Base-by-base conservation (phyloP, 495 filamentous ascomycete genomes). In the Aspergillus conjunctus region DNA sequence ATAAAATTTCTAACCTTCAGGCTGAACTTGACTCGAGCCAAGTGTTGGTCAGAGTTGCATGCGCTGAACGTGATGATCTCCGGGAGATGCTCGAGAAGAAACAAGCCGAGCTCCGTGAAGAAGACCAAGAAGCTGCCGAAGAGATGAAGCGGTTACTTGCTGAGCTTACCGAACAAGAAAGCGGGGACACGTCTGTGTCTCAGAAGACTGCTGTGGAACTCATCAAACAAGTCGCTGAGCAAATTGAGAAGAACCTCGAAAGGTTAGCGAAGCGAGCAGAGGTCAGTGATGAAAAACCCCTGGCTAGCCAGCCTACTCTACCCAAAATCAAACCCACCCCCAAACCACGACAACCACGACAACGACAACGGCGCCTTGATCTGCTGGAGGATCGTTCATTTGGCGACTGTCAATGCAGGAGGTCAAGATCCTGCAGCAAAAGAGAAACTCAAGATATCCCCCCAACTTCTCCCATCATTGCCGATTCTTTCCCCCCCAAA, bases 171-270 rank as follows among this genome's bases (percentile, higher is more conserved):
- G 73, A 65, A 7, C 65, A 71, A 18, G 62, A 69, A 17, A 76
- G 70, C 39, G 70, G 65, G 15, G 76, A 73, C 49, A 66, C 61
- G 32, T 65, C 70, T 18, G 59, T 66, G 34, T 58, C 71, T 12
- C 68, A 76, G 56, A 73, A 76, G 60, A 75, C 77, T 15, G 72
- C 68, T 56, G 71, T 75, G 33, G 75, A 79, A 58, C 68, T 78
- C 30, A 71, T 73, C 33, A 77, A 73, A 52, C 75, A 79, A 60
- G 75, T 78, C 51, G 74, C 73, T 11, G 74, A 73, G 7, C 68
- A 78, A 34, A 71, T 80, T 30, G 75, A 81, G 60, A 77, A 77
- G 70, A 76, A 79, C 61, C 65, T 75, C 30, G 77, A 81, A 66
- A 70, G 74, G 31, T 68, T 80, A 15, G 77, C 78, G 31, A 75